Evolutionary conservation across 768 basidiomycete genomes (phyloP), one percentile per base, ranked within the genome.

Genomic region (Tulasnella sp.): DNA sequence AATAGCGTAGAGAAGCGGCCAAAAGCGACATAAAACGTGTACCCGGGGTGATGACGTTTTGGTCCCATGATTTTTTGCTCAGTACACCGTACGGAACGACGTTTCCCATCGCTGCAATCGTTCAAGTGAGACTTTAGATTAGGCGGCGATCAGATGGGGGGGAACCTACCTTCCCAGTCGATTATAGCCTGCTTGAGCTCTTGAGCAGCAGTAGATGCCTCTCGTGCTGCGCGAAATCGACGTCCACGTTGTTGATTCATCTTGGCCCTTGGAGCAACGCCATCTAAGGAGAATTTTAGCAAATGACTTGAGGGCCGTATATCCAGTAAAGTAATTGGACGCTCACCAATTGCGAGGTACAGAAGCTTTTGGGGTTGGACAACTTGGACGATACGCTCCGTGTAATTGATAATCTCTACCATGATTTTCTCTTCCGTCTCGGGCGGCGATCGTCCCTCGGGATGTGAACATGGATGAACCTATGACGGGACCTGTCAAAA

Each of bases 371-470:
- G 81, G 0, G 96, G 96, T 62, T 94, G 78, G 57, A 96, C 72
- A 93, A 98, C 97, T 70, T 93, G 90, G 25, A 99, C 92, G 24
- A 99, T 86, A 44, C 96, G 80, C 68, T 98, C 92, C 0, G 96
- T 99, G 73, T 99, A 99, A 52, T 79, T 82, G 75, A 99, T 98
- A 30, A 99, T 78, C 70, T 97, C 96, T 4, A 90, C 68, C 96
- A 99, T 99, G 96, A 99, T 99, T 52, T 96, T 92, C 68, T 92
- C 90, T 70, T 99, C 96, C 2, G 92, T 97, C 71, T 96, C 91
- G 0, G 96, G 96, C 4, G 96, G 83, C 31, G 94, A 92, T 85
- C 87, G 92, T 67, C 93, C 94, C 72, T 98, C 96, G 0, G 96
- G 96, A 69, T 99, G 96, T 0, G 96, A 98, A 80, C 96, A 98